These are phyloP conservation scores for Solanum arcanum DNA, from an alignment of 257 asterid genomes.

Conservation along the genomic window DNA sequence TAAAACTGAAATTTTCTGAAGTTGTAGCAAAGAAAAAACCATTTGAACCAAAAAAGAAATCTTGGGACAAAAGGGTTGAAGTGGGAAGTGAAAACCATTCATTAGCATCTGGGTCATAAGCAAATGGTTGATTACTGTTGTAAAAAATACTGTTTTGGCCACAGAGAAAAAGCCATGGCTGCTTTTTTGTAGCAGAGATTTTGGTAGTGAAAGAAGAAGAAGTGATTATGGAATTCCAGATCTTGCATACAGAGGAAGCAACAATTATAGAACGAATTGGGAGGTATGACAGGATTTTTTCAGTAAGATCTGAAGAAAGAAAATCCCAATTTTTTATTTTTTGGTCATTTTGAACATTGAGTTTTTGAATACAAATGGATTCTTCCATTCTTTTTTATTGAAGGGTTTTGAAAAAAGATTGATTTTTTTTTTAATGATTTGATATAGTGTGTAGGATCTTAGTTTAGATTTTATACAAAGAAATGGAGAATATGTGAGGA, in stretches of 20 bases:
- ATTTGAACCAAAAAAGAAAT: constrained; percentile 4
- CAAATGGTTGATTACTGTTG: constrained; percentile 6
- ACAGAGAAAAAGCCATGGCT: constrained; percentile 26
- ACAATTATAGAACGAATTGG: constrained; percentile 17
- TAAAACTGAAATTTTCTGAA: constrained; percentile 6
- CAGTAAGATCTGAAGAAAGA: constrained; percentile 18
- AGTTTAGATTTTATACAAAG: neutral
- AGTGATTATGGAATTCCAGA: constrained; percentile 13
- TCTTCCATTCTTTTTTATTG: neutral
- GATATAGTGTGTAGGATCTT: neutral
- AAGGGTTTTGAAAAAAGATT: neutral
- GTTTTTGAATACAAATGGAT: neutral
- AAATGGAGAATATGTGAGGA: neutral
- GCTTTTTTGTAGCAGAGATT: neutral
- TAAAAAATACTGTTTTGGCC: neutral
- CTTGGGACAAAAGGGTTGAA: neutral
- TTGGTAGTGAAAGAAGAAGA: constrained; percentile 12
- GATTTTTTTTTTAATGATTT: neutral
- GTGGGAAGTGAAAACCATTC: constrained; percentile 18
- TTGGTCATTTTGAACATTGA: neutral
- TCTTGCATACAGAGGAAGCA: constrained; percentile 30
- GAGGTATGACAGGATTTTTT: constrained; percentile 18
- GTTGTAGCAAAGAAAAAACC: constrained; percentile 12
- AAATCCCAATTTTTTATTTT: neutral
- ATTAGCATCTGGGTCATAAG: constrained; percentile 19